Evolutionary conservation across 2,329 filamentous ascomycete genomes (phyloP), one percentile per base, ranked within the genome.

Genomic region (Fusarium napiforme): DNA sequence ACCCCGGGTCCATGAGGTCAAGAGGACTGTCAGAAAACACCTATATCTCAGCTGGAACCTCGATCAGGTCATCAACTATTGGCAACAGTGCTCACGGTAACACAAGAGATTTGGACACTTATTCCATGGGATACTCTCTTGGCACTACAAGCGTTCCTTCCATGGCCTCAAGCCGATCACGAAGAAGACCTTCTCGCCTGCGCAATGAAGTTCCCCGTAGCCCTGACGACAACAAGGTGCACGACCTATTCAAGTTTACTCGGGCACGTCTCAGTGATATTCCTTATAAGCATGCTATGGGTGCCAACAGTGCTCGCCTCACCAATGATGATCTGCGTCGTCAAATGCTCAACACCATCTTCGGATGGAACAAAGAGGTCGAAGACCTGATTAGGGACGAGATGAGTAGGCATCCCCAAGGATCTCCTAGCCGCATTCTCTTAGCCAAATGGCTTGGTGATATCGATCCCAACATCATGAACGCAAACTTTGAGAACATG

Each of bases 381-480:
- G 89, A 94, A 50, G 91, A 92, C 49, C 83, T 99, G 55, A 90
- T 99, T 60, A 89, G 91, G 15, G 95, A 98, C 80, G 96, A 99
- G 81, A 87, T 97, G 84, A 88, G 87, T 69, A 89, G 92, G 26
- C 94, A 97, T 78, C 87, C 90, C 4, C 82, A 87, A 7, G 92
- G 93, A 11, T 96, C 94, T 9, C 89, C 93, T 4, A 93, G 90
- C 71, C 91, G 93, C 18, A 93, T 98, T 58, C 87, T 98, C 43
- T 87, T 99, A 9, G 89, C 94, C 4, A 97, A 97, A 82, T 99
- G 96, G 96, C 88, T 99, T 0, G 95, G 95, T 19, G 93, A 97
- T 70, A 90, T 94, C 42, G 91, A 94, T 67, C 88, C 92, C 1
- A 94, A 97, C 77, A 88, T 94, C 45, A 93, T 97, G 89, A 88